Percentiles rank a stretch among this genome's conserved stretches.
These are phyloP conservation scores for Trifolium dubium DNA, from an alignment of 306 rosid species.

Conservation along the genomic window DNA sequence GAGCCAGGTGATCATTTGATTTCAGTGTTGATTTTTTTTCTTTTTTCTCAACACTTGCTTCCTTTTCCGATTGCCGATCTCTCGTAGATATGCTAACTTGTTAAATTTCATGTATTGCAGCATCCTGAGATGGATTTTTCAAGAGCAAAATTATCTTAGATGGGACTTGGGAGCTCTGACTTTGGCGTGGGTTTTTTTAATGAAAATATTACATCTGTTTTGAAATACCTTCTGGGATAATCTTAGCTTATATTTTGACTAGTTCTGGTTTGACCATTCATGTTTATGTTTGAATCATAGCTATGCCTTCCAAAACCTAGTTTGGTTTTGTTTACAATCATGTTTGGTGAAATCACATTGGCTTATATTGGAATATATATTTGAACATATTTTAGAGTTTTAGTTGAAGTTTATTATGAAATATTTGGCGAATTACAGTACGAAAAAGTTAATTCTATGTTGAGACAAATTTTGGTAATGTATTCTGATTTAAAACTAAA, in stretches of 20 bases:
- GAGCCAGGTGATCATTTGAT: slow-evolving; percentile 60
- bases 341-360: slow-evolving; percentile 2
- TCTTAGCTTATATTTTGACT: background rate
- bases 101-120: slow-evolving; percentile 51
- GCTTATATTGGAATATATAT: background rate
- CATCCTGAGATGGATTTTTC: slow-evolving; percentile 98
- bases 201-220: background rate
- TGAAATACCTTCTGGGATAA: background rate
- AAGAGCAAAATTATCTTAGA: slow-evolving; percentile 64
- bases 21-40: background rate
- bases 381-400: background rate
- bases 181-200: background rate
- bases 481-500: background rate
- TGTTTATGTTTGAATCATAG: background rate
- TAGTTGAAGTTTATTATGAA: no score
- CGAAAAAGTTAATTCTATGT: background rate
- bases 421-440: no score
- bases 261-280: background rate
- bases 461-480: background rate
- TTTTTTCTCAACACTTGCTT: background rate
- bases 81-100: background rate
- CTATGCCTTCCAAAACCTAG: background rate
- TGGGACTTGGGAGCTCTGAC: background rate
- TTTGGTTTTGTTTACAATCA: background rate
- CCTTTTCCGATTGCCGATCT: background rate